These are phyloP conservation scores for Amanita exitialis DNA, from an alignment of 768 basidiomycete genomes.

Conservation along the genomic window DNA sequence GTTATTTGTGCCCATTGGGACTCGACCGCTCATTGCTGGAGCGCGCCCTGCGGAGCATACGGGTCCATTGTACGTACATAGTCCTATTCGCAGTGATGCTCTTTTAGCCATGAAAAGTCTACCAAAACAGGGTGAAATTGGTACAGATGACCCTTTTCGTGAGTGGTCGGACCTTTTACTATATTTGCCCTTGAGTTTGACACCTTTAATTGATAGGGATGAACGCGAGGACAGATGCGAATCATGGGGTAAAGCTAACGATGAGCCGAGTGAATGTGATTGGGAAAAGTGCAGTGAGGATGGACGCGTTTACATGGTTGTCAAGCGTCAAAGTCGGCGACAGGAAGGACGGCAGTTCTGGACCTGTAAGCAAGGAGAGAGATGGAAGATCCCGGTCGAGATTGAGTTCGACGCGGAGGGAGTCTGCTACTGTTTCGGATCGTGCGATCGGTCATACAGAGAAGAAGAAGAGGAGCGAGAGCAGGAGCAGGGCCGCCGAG, in stretches of 20 bases:
- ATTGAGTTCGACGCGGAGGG: slow-evolving; percentile 30
- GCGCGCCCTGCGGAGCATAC: slow-evolving; percentile 38
- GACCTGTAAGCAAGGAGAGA: slow-evolving; percentile 28
- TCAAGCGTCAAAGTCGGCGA: slow-evolving; percentile 61
- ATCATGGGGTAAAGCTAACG: slow-evolving; percentile 26
- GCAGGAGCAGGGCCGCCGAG: slow-evolving; percentile 26
- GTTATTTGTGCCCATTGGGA: slow-evolving; percentile 59
- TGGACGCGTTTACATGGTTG: slow-evolving; percentile 68
- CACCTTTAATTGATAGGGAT: not conserved
- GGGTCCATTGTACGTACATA: slow-evolving; percentile 4
- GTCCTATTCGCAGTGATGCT: not conserved
- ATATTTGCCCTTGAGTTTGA: not conserved
- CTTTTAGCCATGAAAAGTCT: not conserved
- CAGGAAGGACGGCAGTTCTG: slow-evolving; percentile 44
- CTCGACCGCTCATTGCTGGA: slow-evolving; percentile 60
- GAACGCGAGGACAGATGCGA: not conserved
- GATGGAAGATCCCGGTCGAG: slow-evolving; percentile 24
- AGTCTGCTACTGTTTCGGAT: slow-evolving; percentile 13
- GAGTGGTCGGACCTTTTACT: not conserved
- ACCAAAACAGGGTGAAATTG: not conserved
- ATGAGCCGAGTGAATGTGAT: slow-evolving; percentile 38
- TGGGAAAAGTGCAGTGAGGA: slow-evolving; percentile 36
- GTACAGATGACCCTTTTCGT: not conserved
- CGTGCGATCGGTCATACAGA: slow-evolving; percentile 6
- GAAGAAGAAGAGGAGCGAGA: slow-evolving; percentile 36